Evolutionary conservation across 2,329 filamentous ascomycete species (phyloP), one percentile per base, ranked within the genome.

Genomic region (Penicillium thymicola): DNA sequence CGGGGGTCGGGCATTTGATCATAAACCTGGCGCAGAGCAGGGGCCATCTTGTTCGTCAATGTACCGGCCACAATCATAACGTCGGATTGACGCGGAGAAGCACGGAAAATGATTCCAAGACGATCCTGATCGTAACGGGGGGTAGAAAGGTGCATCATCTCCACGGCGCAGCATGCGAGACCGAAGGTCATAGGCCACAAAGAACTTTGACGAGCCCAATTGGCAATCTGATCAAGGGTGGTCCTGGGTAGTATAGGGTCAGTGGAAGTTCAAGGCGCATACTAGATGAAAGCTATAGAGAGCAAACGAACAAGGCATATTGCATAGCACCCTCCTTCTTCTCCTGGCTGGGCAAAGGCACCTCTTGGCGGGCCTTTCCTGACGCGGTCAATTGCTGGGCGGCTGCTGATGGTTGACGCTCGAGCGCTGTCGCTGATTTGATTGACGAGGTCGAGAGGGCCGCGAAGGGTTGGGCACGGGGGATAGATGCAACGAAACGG

Each of bases 1-100:
- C 90, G 84, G 36, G 91, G 92, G 46, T 96, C 92, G 44, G 92
- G 92, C 91, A 96, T 96, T 80, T 95, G 91, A 77, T 95, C 90
- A 78, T 95, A 95, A 63, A 93, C 89, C 78, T 93, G 90, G 74
- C 91, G 85, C 70, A 95, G 80, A 42, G 90, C 91, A 16, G 90
- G 90, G 1, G 90, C 90, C 91, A 95, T 95, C 82, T 95, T 95
- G 82, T 95, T 95, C 67, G 90, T 95, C 65, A 95, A 83, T 37
- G 90, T 95, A 63, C 90, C 90, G 50, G 90, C 90, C 41, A 94
- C 90, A 70, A 94, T 94, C 90, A 94, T 93, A 66, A 94, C 88
- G 75, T 94, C 90, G 62, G 89, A 91, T 76, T 93, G 89, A 62
- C 89, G 88, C 4, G 89, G 89, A 40, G 89, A 92, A 59, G 89